phyloP scores from a whole-genome alignment of 163 green algal genomes.

The Coccomyxa subellipsoidea region DNA sequence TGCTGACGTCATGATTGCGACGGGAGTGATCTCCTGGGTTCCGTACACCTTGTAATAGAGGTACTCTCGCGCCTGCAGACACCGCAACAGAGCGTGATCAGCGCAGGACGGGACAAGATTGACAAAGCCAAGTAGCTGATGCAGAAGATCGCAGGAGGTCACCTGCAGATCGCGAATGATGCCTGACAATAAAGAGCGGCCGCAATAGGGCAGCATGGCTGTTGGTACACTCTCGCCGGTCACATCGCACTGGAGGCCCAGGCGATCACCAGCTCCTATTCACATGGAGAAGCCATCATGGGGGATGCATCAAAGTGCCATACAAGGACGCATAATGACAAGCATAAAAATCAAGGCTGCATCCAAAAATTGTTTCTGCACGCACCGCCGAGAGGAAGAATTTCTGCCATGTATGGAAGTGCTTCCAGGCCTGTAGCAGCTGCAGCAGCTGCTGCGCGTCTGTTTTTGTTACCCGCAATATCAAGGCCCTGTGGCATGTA shows the following conservation, averaged over 20 bases:
- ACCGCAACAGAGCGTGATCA: background rate
- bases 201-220: constrained; percentile 91
- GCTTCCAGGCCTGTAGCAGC: constrained; percentile 60
- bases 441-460: constrained; percentile 29
- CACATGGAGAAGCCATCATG: background rate
- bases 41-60: constrained; percentile 82
- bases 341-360: no score
- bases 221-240: constrained; percentile 89
- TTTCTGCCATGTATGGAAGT: constrained; percentile 85
- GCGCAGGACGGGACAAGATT: no score
- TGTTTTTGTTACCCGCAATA: constrained; percentile 45
- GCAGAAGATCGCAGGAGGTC: no score
- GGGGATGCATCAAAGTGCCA: no score
- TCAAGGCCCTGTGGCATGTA: constrained; percentile 70
- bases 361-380: background rate
- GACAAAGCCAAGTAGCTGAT: no score
- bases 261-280: constrained; percentile 82
- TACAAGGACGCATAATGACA: no score
- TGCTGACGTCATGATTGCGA: constrained; percentile 96
- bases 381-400: constrained; percentile 90
- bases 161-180: constrained; percentile 88
- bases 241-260: constrained; percentile 82
- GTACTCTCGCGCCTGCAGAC: constrained; percentile 83
- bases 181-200: constrained; percentile 84
- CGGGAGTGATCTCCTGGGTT: constrained; percentile 76